Evolutionary conservation across 495 filamentous ascomycete genomes (phyloP).

Genomic region (Penicillium cosmopolitanum): DNA sequence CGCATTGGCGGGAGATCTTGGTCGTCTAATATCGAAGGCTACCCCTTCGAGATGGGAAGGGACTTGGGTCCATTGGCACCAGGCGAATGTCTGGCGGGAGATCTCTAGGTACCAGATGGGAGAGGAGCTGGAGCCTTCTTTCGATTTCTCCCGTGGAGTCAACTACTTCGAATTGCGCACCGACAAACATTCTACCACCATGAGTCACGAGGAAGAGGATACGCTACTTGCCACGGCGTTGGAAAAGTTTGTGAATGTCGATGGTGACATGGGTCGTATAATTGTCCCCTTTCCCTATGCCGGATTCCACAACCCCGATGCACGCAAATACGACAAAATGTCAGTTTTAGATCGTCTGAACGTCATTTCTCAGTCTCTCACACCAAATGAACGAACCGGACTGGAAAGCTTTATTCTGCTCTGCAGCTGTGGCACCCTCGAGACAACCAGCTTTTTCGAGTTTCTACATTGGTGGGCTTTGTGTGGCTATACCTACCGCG

Average conservation of each 20-base stretch:
- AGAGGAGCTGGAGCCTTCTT: slow-evolving; percentile 20
- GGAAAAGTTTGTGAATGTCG: slow-evolving; percentile 29
- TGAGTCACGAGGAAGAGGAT: slow-evolving; percentile 29
- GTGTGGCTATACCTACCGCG: slow-evolving; percentile 21
- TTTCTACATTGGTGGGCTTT: slow-evolving; percentile 32
- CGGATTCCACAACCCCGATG: slow-evolving; percentile 21
- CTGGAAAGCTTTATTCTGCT: slow-evolving; percentile 27
- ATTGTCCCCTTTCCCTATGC: slow-evolving; percentile 28
- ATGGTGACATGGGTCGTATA: slow-evolving; percentile 24
- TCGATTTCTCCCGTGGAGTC: slow-evolving; percentile 25
- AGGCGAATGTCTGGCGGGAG: slow-evolving; percentile 29
- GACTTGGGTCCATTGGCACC: slow-evolving; percentile 38
- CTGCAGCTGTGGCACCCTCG: slow-evolving; percentile 25
- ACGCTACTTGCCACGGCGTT: slow-evolving; percentile 12
- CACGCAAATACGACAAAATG: slow-evolving; percentile 23
- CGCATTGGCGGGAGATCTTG: slow-evolving; percentile 42
- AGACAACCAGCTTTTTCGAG: slow-evolving; percentile 32
- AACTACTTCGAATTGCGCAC: slow-evolving; percentile 29
- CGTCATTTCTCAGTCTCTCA: slow-evolving; percentile 19
- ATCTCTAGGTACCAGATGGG: slow-evolving; percentile 27
- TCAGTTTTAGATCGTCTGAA: slow-evolving; percentile 29
- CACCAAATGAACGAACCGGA: slow-evolving; percentile 20
- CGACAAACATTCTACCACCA: slow-evolving; percentile 7
- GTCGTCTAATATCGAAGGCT: slow-evolving; percentile 26
- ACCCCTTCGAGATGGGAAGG: slow-evolving; percentile 38